phyloP scores from a whole-genome alignment of 2,329 filamentous ascomycete genomes.

The Zopfia rhizophila region DNA sequence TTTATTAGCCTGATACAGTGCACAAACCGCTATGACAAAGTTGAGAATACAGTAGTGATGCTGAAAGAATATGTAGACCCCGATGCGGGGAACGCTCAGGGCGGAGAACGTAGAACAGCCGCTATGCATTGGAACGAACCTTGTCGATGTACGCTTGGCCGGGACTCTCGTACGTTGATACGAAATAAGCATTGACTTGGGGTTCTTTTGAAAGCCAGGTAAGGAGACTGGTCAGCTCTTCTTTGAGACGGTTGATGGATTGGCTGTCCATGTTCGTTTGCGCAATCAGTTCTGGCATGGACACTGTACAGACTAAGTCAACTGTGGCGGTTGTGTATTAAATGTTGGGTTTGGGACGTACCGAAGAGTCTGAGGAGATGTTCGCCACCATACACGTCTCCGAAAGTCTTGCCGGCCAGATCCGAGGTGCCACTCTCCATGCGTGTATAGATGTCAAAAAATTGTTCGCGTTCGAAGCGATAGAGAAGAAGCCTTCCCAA shows the following conservation, averaged over 20 bases:
- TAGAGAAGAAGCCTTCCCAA: slow-evolving; percentile 91
- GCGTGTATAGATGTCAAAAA: slow-evolving; percentile 77
- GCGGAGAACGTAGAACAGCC: too few species aligned
- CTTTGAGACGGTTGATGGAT: slow-evolving; percentile 85
- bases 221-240: slow-evolving; percentile 88
- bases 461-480: slow-evolving; percentile 91
- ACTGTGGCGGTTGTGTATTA: slow-evolving; percentile 5
- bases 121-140: slow-evolving; percentile 58
- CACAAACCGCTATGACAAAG: too few species aligned
- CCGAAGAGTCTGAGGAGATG: slow-evolving; percentile 90
- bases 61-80: too few species aligned
- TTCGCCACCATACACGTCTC: slow-evolving; percentile 91
- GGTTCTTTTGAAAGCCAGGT: slow-evolving; percentile 78
- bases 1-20: too few species aligned
- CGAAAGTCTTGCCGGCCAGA: slow-evolving; percentile 74
- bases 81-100: too few species aligned
- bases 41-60: too few species aligned
- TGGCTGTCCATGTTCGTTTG: slow-evolving; percentile 99
- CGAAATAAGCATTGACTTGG: slow-evolving; percentile 80
- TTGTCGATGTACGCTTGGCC: slow-evolving; percentile 77
- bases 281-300: slow-evolving; percentile 90
- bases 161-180: slow-evolving; percentile 78
- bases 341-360: slow-evolving; percentile 59
- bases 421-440: slow-evolving; percentile 71
- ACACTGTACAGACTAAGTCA: slow-evolving; percentile 65